phyloP scores from a whole-genome alignment of 805 yeast species.

The Danielia oregonensis region DNA sequence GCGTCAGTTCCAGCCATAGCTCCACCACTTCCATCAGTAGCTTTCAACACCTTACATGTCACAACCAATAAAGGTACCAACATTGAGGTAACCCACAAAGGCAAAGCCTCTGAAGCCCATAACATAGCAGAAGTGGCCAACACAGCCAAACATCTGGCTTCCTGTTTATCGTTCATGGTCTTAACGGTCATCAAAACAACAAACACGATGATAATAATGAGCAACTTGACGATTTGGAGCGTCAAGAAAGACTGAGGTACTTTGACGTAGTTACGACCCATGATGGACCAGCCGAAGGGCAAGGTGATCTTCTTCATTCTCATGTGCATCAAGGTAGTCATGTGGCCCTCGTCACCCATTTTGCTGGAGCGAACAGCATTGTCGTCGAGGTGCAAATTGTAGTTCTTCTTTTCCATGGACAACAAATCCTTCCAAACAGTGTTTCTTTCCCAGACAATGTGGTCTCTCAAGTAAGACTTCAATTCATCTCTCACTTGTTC shows the following conservation, averaged over 20 bases:
- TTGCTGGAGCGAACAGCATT: constrained; percentile 13
- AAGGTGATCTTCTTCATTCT: constrained; percentile 28
- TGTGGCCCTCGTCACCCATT: constrained; percentile 18
- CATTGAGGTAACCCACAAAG: constrained; percentile 84
- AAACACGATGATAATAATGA: constrained; percentile 48
- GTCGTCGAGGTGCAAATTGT: constrained; percentile 16
- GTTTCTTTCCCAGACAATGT: constrained; percentile 95
- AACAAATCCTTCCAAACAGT: constrained; percentile 98
- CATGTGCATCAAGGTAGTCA: constrained; percentile 11
- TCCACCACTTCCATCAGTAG: constrained; percentile 37
- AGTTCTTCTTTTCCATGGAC: constrained; percentile 44
- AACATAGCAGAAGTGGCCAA: constrained; percentile 75
- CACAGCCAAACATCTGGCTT: constrained; percentile 63
- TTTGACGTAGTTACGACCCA: constrained; percentile 17
- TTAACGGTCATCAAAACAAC: constrained; percentile 25
- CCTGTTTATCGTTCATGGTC: constrained; percentile 34
- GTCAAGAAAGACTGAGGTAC: constrained; percentile 49
- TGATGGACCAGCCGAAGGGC: constrained; percentile 22
- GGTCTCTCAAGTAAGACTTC: constrained; percentile 68
- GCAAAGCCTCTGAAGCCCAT: constrained; percentile 96
- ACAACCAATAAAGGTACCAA: constrained; percentile 81
- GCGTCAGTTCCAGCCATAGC: constrained; percentile 66
- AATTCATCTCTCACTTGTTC: constrained; percentile 43
- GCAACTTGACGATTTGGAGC: constrained; percentile 40
- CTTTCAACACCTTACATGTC: constrained; percentile 62